Evolutionary conservation across 2,329 filamentous ascomycete genomes (phyloP), one percentile per base, ranked within the genome.

Genomic region (Xylaria sp.): DNA sequence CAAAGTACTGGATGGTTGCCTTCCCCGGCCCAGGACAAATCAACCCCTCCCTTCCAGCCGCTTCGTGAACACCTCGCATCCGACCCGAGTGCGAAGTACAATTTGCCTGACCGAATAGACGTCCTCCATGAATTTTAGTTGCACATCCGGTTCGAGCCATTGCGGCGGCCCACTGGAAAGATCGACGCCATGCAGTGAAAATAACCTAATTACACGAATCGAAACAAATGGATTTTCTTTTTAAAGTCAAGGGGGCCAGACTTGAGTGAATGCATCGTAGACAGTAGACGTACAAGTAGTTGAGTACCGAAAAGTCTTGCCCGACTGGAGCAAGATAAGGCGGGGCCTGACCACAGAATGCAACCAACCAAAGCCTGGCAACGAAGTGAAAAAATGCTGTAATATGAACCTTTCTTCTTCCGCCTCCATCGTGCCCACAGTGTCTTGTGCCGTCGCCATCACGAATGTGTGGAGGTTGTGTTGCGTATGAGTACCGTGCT

Each of bases 121-220:
- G 4, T 45, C 26, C n/a, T n/a, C 34, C 29, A 19, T 29, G 29
- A 11, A 13, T n/a, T n/a, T n/a, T 20, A 34, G 45, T 39, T 43
- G 47, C 45, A 26, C 39, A 37, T 45, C 34, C 42, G 38, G 39
- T 44, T 29, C 34, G 20, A 18, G 45, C 34, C 37, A 26, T 39
- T 37, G 37, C 50, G 45, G 34, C 48, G 48, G 50, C 47, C 48
- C 44, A 34, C 44, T 38, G 48, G 20, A 20, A 49, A 54, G 44
- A 47, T 52, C 22, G 47, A 56, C 52, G 53, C 50, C 50, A 60
- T 58, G 51, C 50, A 58, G 55, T 63, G 62, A 54, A 44, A 51
- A 37, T 46, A 60, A 29, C 46, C 44, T 62, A 64, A 48, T 59
- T 68, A 67, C 63, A 67, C 62, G 57, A 65, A 66, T 57, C 43